These are phyloP conservation scores for Mortierella sp. DNA, from an alignment of 371 early-diverging fungal species.

Conservation along the genomic window DNA sequence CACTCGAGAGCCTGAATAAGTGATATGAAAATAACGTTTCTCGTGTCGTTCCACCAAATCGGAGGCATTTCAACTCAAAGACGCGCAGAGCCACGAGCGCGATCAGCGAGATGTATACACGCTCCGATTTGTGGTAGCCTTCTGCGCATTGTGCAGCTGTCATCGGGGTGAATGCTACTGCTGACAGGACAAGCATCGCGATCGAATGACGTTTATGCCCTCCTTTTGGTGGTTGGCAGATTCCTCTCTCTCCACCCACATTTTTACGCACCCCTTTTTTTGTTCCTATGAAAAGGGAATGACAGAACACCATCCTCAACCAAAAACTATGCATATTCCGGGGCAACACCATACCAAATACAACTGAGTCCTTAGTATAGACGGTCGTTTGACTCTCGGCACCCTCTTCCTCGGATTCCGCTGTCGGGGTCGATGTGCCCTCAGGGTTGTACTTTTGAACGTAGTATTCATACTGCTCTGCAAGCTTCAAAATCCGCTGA, in stretches of 20 bases:
- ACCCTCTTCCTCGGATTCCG: slow-evolving; percentile 24
- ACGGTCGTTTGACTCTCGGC: slow-evolving; percentile 23
- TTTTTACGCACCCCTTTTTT: not conserved
- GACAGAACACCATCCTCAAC: not conserved
- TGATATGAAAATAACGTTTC: too few relatives aligned
- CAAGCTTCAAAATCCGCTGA: slow-evolving; percentile 63
- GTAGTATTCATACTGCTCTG: slow-evolving; percentile 64
- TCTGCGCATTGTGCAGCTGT: not conserved
- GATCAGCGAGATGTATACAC: too few relatives aligned
- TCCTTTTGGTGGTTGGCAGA: not conserved
- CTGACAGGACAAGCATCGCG: too few relatives aligned
- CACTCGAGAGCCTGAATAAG: too few relatives aligned
- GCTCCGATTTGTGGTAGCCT: too few relatives aligned
- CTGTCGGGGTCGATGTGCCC: slow-evolving; percentile 21
- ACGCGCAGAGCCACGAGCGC: too few relatives aligned
- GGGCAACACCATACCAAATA: slow-evolving; percentile 24
- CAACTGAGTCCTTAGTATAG: slow-evolving; percentile 33
- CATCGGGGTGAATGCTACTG: not conserved
- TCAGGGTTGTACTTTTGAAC: slow-evolving; percentile 31
- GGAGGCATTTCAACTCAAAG: too few relatives aligned
- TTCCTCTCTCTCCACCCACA: not conserved
- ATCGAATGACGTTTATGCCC: not conserved
- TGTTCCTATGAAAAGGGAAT: not conserved
- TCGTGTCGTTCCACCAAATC: too few relatives aligned
- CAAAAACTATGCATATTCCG: not conserved